A percentile compares a stretch with the other conserved stretches of the same genome.
These are phyloP conservation scores for Neohortaea acidophila DNA, from an alignment of 495 filamentous ascomycete species.

Conservation along the genomic window DNA sequence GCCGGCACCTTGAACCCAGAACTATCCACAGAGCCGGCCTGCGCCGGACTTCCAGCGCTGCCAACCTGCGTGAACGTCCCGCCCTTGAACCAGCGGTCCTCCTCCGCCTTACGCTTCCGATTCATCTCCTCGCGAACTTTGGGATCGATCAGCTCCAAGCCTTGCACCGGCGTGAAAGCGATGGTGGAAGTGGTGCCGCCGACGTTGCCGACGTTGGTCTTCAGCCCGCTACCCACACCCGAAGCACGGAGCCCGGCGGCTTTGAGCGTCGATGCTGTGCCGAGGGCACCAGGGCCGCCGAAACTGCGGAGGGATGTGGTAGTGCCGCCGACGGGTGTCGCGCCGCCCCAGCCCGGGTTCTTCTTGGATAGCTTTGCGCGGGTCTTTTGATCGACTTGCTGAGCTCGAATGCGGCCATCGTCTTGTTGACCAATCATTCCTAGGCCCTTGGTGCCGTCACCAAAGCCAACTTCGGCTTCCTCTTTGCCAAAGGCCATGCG, in stretches of 20 bases:
- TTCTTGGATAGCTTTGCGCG: conserved; percentile 84
- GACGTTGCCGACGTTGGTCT: conserved; percentile 24
- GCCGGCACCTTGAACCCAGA: conserved; percentile 31
- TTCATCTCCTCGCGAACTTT: conserved; percentile 63
- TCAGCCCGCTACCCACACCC: conserved; percentile 46
- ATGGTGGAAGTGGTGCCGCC: conserved; percentile 69
- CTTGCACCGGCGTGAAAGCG: conserved; percentile 87
- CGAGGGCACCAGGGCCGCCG: conserved; percentile 41
- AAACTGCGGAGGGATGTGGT: conserved; percentile 60
- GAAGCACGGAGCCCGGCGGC: conserved; percentile 58
- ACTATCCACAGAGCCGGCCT: conserved; percentile 22
- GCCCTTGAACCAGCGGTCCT: conserved; percentile 89
- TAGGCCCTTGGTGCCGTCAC: conserved; percentile 72
- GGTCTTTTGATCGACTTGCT: conserved; percentile 86
- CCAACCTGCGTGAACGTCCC: conserved; percentile 91
- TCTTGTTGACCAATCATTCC: conserved; percentile 89
- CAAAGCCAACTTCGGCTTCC: conserved; percentile 87
- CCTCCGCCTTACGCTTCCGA: conserved; percentile 78
- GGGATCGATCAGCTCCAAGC: conserved; percentile 88
- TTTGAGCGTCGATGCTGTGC: conserved; percentile 51
- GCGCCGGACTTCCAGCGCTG: conserved; percentile 27
- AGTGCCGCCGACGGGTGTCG: conserved; percentile 46
- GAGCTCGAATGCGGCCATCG: conserved; percentile 69
- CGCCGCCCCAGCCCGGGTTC: conserved; percentile 87
- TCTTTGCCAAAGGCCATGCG: conserved; percentile 92